Conservation (phyloP, 148 eudicot species). For the Pouteria glomerata region DNA sequence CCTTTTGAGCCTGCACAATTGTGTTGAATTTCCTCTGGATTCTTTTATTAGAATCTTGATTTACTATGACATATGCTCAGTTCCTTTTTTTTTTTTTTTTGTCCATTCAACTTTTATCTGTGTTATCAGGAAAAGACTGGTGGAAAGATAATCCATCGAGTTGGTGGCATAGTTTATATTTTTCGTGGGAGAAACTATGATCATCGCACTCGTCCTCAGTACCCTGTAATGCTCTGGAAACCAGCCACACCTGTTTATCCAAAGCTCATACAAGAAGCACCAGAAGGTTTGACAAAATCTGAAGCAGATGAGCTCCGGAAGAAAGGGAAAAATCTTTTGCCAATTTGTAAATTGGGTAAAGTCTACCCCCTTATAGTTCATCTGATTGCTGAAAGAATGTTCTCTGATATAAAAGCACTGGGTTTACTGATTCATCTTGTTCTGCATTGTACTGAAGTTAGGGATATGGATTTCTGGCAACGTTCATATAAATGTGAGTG, state of each 20-base stretch:
- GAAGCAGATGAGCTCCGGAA: constrained; percentile 67
- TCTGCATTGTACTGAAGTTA: not conserved
- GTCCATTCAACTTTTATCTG: constrained; percentile 17
- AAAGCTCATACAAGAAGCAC: constrained; percentile 89
- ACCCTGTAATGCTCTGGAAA: constrained; percentile 96
- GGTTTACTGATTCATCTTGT: not conserved
- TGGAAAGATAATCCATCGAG: constrained; percentile 81
- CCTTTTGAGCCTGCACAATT: not conserved
- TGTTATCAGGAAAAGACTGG: constrained; percentile 75
- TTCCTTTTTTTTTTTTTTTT: not conserved
- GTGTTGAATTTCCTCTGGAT: not conserved
- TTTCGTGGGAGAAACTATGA: constrained; percentile 91
- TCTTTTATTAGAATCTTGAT: not conserved
- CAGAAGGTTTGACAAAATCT: constrained; percentile 76
- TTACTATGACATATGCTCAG: not conserved
- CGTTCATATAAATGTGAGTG: not conserved
- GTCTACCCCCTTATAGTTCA: not conserved
- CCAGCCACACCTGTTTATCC: constrained; percentile 97
- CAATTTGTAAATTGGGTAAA: constrained; percentile 82
- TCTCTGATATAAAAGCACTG: not conserved
- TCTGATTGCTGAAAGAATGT: not conserved
- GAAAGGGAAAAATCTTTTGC: constrained; percentile 66
- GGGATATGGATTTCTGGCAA: not conserved
- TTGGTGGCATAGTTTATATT: constrained; percentile 75
- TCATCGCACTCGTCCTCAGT: constrained; percentile 65